A percentile compares a stretch with the other conserved stretches of the same genome.
phyloP scores from a whole-genome alignment of 148 eudicot species.

The Persicaria maculosa region DNA sequence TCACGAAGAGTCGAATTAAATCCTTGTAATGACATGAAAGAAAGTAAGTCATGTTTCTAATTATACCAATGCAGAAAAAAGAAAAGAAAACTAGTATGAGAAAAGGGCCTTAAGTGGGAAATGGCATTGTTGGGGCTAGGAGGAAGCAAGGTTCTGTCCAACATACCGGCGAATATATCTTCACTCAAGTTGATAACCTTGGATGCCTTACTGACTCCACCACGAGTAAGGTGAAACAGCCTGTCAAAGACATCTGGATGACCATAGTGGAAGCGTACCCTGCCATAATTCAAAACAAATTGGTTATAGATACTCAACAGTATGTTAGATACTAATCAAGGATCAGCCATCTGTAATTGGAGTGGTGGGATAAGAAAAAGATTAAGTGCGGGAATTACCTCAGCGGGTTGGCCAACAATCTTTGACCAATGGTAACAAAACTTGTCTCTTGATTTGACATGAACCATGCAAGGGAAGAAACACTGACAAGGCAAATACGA shows the following conservation, averaged over 20 bases:
- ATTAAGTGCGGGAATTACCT: not conserved
- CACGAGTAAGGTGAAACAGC: constrained; percentile 16
- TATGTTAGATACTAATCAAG: not conserved
- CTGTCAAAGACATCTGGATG: constrained; percentile 17
- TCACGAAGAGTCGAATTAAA: constrained; percentile 15
- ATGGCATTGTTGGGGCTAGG: not conserved
- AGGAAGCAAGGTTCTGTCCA: constrained; percentile 2
- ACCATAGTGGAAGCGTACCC: constrained; percentile 16
- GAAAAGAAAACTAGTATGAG: not conserved
- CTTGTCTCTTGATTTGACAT: constrained; percentile 17
- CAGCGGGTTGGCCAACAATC: constrained; percentile 16
- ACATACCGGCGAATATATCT: constrained; percentile 16
- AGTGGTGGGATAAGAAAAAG: not conserved
- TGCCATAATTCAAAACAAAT: constrained; percentile 5
- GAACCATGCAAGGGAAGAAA: constrained; percentile 18
- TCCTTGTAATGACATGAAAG: not conserved
- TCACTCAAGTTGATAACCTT: constrained; percentile 15
- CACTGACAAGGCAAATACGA: constrained; percentile 16
- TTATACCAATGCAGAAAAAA: not conserved
- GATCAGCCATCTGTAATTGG: not conserved
- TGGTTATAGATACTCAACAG: not conserved
- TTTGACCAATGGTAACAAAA: constrained; percentile 16
- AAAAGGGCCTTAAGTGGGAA: not conserved
- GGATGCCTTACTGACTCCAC: constrained; percentile 16
- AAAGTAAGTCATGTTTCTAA: not conserved